Base-by-base conservation (phyloP, 225 moss, liverwort and hornwort species). In the Thuidium tamariscinum region DNA sequence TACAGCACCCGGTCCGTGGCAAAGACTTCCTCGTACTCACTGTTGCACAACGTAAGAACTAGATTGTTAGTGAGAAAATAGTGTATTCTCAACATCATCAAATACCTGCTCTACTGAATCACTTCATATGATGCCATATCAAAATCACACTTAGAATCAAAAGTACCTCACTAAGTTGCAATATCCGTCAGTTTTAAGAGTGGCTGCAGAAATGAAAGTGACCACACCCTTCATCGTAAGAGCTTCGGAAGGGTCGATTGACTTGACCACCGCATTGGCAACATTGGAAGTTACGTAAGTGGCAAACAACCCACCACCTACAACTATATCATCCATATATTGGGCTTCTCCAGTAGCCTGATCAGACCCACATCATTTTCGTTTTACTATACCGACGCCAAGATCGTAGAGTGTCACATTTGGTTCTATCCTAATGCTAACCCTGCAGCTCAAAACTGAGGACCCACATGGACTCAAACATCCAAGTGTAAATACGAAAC, bases 1-100 rank as follows among this genome's bases (percentile, higher is more conserved):
- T 92, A 95, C 37, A 84, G 88, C 52, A 94, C 93, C 74, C 85
- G 89, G 48, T 46, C 83, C 68, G 92, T 91, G 39, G 95, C 95
- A 90, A 97, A 95, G 80, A 97, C 95, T 72, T 97, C 95, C 92
- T 97, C 95, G 88, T 93, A 90, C 85, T 97, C 97, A 91, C 97
- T 97, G 91, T 84, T 81, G 65, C 57, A 82, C 80, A 81, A 67
- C 20, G 21, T 44, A 51, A 62, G 71, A 79, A 44, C n/a, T 9
- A 72, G 62, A 55, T 42, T 52, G 8, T 69, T 67, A 27, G 26
- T 17, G 61, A 67, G 12, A 66, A n/a, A 36, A 76, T 34, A 36
- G 9, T 5, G 30, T 46, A 16, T 83, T 68, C 52, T 69, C 74
- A 41, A 67, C 48, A 74, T 63, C 80, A 62, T 85, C 74, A 74